These are phyloP conservation scores for Stenocarpella maydis DNA, from an alignment of 2,329 filamentous ascomycete species.

Conservation along the genomic window DNA sequence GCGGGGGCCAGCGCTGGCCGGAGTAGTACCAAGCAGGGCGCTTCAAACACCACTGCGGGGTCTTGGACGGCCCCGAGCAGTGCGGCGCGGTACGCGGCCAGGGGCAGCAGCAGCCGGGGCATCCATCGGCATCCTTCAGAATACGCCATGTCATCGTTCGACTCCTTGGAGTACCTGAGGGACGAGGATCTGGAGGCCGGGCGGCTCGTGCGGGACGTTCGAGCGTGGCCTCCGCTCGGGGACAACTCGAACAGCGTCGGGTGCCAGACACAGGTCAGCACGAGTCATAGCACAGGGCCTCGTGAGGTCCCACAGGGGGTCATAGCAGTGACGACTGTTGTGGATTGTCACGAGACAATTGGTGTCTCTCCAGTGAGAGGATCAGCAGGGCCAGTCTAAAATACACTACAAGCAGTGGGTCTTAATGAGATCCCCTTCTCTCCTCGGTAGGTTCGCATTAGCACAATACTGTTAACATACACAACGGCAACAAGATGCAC, in stretches of 20 bases:
- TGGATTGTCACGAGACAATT: background rate
- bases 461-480: too few relatives aligned
- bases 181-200: constrained; percentile 17
- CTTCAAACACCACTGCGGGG: background rate
- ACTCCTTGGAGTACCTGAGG: constrained; percentile 1
- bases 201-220: background rate
- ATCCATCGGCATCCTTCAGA: background rate
- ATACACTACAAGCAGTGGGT: background rate
- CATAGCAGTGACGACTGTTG: constrained; percentile 1
- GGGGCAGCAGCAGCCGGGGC: too few relatives aligned
- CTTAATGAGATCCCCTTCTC: too few relatives aligned
- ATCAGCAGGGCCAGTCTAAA: background rate
- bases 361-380: background rate
- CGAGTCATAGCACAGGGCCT: background rate
- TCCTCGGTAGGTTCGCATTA: background rate
- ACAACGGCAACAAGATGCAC: background rate
- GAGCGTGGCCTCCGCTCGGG: background rate
- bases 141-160: constrained; percentile 4
- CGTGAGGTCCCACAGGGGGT: background rate
- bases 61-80: background rate
- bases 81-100: background rate
- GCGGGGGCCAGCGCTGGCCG: background rate
- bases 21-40: background rate
- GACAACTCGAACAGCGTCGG: background rate
- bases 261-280: constrained; percentile 8